A percentile compares a stretch with the other conserved stretches of the same genome.
phyloP scores from a whole-genome alignment of 208 protist genomes.

The Leishmania guyanensis region DNA sequence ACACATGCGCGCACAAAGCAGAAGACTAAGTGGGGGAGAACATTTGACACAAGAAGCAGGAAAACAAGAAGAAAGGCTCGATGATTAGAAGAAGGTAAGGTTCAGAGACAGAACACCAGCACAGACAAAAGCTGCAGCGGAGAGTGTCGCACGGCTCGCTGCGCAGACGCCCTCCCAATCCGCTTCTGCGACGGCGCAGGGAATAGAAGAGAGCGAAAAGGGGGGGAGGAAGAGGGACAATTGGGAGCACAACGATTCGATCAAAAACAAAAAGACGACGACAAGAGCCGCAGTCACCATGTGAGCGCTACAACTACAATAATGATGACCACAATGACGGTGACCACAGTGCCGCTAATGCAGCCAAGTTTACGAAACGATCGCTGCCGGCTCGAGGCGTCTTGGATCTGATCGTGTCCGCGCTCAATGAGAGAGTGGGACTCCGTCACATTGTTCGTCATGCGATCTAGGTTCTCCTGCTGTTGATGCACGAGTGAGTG shows the following conservation, averaged over 20 bases:
- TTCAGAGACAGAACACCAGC: background rate
- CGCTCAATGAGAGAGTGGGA: constrained; percentile 61
- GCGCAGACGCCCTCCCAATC: background rate
- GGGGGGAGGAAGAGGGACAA: background rate
- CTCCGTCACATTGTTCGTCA: constrained; percentile 56
- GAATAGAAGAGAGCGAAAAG: background rate
- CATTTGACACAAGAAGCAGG: background rate
- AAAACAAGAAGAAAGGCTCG: background rate
- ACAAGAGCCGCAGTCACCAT: background rate
- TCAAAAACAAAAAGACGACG: background rate
- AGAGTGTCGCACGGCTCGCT: background rate
- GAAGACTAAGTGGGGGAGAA: background rate
- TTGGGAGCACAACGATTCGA: background rate
- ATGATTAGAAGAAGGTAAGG: background rate
- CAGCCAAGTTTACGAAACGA: constrained; percentile 71
- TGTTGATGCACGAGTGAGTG: constrained; percentile 72
- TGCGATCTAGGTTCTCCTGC: constrained; percentile 55
- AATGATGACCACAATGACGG: constrained; percentile 54
- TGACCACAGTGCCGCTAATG: constrained; percentile 49
- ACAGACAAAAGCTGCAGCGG: background rate
- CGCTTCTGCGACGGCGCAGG: background rate
- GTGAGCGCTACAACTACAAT: constrained; percentile 50
- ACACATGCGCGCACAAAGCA: constrained; percentile 1
- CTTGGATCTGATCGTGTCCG: constrained; percentile 61
- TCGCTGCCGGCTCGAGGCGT: constrained; percentile 53